A percentile compares a stretch with the other conserved stretches of the same genome.
phyloP scores from a whole-genome alignment of 768 basidiomycete species.

The Panus rudis region DNA sequence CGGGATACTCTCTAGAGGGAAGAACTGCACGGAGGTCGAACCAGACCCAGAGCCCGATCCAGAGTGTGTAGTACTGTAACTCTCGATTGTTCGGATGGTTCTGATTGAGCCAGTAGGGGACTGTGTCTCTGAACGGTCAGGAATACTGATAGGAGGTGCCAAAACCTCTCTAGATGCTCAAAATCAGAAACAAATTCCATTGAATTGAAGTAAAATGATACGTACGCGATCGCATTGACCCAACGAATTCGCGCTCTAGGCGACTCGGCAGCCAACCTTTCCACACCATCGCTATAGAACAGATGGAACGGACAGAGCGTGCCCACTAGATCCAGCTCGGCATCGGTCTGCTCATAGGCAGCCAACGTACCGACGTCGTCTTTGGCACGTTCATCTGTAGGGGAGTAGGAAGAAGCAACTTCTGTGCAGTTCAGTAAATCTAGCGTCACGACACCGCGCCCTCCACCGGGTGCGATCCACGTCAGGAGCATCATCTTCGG shows the following conservation, averaged over 20 bases:
- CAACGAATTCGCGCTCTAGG: conserved; percentile 81
- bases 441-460: conserved; percentile 77
- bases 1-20: conserved; percentile 62
- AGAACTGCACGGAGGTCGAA: conserved; percentile 73
- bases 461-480: conserved; percentile 81
- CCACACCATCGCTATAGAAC: conserved; percentile 84
- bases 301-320: conserved; percentile 86
- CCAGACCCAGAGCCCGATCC: conserved; percentile 47
- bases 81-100: conserved; percentile 54
- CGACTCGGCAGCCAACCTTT: conserved; percentile 84
- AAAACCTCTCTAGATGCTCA: conserved; percentile 68
- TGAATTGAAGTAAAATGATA: conserved; percentile 9
- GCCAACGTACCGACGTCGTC: conserved; percentile 88
- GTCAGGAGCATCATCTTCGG: conserved; percentile 80
- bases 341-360: conserved; percentile 53
- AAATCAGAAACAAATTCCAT: conserved; percentile 2
- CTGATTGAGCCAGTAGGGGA: conserved; percentile 56
- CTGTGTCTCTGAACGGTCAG: conserved; percentile 40
- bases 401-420: conserved; percentile 77
- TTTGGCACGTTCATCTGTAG: conserved; percentile 69
- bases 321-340: conserved; percentile 46
- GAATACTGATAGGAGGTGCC: conserved; percentile 50
- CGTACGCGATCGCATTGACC: conserved; percentile 87
- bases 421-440: conserved; percentile 84
- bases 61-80: conserved; percentile 31